Evolutionary conservation across 176 grass and related monocot genomes (phyloP).

Genomic region (Carex cristatella): DNA sequence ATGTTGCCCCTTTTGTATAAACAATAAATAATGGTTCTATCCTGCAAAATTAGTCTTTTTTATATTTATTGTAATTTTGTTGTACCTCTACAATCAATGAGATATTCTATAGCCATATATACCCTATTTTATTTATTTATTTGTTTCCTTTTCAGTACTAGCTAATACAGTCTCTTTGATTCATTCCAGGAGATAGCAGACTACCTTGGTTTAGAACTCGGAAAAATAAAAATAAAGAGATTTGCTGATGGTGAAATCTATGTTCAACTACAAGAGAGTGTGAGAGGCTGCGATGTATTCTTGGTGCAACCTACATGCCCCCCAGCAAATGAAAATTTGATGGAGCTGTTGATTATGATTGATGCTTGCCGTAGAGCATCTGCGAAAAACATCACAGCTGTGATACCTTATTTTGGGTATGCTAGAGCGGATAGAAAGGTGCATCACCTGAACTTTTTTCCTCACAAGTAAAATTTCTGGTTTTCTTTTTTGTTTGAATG

Average conservation of each 20-base stretch:
- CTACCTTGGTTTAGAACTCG: slow-evolving; percentile 60
- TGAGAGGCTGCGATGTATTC: slow-evolving; percentile 75
- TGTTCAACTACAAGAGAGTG: slow-evolving; percentile 78
- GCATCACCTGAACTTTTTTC: neutral
- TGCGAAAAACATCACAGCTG: slow-evolving; percentile 71
- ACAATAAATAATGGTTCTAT: neutral
- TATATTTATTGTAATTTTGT: neutral
- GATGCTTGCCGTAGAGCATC: slow-evolving; percentile 80
- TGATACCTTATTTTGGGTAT: slow-evolving; percentile 79
- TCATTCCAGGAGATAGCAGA: slow-evolving; percentile 46
- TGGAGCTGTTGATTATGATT: slow-evolving; percentile 83
- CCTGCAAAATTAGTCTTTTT: neutral
- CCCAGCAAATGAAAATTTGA: slow-evolving; percentile 78
- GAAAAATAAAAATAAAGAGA: slow-evolving; percentile 63
- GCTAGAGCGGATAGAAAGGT: slow-evolving; percentile 69
- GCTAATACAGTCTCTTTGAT: neutral
- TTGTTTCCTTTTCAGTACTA: neutral
- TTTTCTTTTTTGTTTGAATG: neutral
- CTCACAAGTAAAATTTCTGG: slow-evolving; percentile 11
- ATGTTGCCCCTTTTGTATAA: neutral
- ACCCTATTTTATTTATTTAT: neutral
- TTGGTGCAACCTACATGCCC: slow-evolving; percentile 75
- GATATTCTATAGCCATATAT: neutral
- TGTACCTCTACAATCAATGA: neutral
- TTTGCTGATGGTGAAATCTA: slow-evolving; percentile 79